These are phyloP conservation scores for Eucalyptus sp. DNA, from an alignment of 345 rosid species.

Conservation along the genomic window DNA sequence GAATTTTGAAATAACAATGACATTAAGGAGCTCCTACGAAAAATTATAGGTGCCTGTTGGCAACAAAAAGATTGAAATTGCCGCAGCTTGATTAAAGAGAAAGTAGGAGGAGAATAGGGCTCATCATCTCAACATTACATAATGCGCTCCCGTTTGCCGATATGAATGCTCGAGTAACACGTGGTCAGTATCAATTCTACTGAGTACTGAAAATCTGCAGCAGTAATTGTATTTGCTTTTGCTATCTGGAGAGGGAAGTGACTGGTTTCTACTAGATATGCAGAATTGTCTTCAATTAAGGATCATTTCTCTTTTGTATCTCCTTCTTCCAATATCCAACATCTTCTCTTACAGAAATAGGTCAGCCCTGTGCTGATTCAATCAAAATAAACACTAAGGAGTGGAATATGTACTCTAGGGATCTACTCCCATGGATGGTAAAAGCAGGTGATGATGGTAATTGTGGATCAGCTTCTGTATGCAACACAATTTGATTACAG, in stretches of 20 bases:
- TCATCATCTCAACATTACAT: background rate
- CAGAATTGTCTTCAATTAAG: background rate
- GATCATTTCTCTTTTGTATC: background rate
- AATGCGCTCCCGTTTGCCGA: background rate
- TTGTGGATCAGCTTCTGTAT: constrained; percentile 51
- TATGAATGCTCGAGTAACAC: background rate
- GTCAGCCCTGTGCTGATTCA: constrained; percentile 42
- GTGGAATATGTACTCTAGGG: constrained; percentile 50
- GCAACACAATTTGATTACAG: constrained; percentile 65
- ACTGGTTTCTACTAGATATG: background rate
- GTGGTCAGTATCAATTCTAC: background rate
- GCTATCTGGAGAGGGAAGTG: background rate
- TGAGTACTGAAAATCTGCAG: background rate
- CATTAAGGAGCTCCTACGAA: background rate
- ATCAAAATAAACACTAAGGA: constrained; percentile 59
- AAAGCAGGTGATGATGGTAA: constrained; percentile 58
- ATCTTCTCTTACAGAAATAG: constrained; percentile 6
- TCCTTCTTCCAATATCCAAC: background rate
- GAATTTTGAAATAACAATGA: background rate
- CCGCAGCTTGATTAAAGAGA: background rate
- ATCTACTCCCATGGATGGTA: constrained; percentile 45
- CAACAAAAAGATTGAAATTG: background rate
- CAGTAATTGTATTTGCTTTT: background rate
- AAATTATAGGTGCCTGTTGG: background rate
- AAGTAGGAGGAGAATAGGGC: background rate